A percentile compares a stretch with the other conserved stretches of the same genome.
Conservation (phyloP, 176 grass and related monocot genomes). For the Typha latifolia region DNA sequence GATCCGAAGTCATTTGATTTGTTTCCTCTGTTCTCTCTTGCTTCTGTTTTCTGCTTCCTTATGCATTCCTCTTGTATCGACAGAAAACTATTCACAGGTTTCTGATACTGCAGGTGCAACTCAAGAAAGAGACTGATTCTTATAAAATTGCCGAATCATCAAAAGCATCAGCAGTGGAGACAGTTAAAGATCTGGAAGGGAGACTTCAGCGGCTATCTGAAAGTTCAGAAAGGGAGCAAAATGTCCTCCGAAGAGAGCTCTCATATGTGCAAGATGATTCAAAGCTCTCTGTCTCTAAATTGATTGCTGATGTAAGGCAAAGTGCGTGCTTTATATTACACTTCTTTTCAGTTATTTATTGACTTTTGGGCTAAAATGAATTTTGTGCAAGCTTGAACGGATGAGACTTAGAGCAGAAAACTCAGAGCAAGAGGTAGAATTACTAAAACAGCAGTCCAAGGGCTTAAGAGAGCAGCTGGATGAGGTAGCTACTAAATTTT, state of each 20-base stretch:
- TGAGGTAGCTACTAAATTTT: conserved; percentile 33
- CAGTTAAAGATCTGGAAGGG: conserved; percentile 49
- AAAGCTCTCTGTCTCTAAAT: conserved; percentile 43
- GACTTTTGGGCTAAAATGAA: conserved; percentile 8
- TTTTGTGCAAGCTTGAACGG: conserved; percentile 52
- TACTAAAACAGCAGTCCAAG: conserved; percentile 51
- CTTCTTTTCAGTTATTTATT: conserved; percentile 15
- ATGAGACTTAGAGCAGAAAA: conserved; percentile 60
- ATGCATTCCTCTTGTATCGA: background rate
- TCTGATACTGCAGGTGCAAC: conserved; percentile 42
- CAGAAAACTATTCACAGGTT: background rate
- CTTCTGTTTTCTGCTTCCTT: conserved; percentile 2
- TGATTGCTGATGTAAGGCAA: conserved; percentile 58
- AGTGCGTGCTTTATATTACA: conserved; percentile 14
- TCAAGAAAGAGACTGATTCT: conserved; percentile 65
- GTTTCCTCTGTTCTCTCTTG: background rate
- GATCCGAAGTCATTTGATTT: too few species aligned
- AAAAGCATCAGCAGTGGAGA: conserved; percentile 54
- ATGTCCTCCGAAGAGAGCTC: conserved; percentile 54
- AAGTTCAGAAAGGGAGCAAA: conserved; percentile 84
- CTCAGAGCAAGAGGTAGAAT: conserved; percentile 54
- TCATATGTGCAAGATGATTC: conserved; percentile 62
- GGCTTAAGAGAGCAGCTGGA: conserved; percentile 55
- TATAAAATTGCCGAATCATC: conserved; percentile 46
- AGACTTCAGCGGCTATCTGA: conserved; percentile 53